Evolutionary conservation across 1,139 yeast species (phyloP), one percentile per base, ranked within the genome.

Genomic region (Candida sanyaensis): DNA sequence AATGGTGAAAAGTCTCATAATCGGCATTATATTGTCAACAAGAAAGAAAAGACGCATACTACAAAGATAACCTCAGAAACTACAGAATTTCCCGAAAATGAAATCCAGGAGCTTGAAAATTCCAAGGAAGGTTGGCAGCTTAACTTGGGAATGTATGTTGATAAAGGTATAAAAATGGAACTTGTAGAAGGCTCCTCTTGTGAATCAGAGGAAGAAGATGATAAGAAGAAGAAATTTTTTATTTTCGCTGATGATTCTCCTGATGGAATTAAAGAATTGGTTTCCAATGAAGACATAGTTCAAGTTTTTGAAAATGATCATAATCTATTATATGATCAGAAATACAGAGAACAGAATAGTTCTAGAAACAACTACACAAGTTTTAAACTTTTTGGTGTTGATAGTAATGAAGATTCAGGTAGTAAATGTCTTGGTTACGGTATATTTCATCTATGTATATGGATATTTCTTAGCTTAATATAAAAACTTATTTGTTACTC

Each of bases 211-310:
- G 12, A 23, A 5, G 41, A 37, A 17, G 21, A 13, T 27, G 41
- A 23, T 3, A 27, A 30, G 5, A n/a, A 13, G 24, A 37, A 37
- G 13, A 37, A 37, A 31, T 37, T 37, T 27, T 37, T n/a, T 7
- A 37, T 37, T 12, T 37, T 37, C 27, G 30, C 41, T 6, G 41
- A 37, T 27, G 41, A 27, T 13, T 7, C 41, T 7, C 9, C 23
- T 10, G 41, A 37, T 13, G 41, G 41, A 6, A 13, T 37, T 37
- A 37, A 37, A 13, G 31, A 37, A 37, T 26, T 37, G 30, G 21
- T 27, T 27, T 13, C 41, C 13, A 13, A 26, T 10, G 41, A 37
- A 3, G 23, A 8, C 8, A 27, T 23, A 9, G 38, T 36, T 36
- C 23, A 27, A n/a, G 31, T 37, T 6, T 8, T 13, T 6, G 10